Percentiles rank a stretch among this genome's conserved stretches.
Evolutionary conservation across 139 green algal genomes (phyloP).

Genomic region (Monoraphidium neglectum): DNA sequence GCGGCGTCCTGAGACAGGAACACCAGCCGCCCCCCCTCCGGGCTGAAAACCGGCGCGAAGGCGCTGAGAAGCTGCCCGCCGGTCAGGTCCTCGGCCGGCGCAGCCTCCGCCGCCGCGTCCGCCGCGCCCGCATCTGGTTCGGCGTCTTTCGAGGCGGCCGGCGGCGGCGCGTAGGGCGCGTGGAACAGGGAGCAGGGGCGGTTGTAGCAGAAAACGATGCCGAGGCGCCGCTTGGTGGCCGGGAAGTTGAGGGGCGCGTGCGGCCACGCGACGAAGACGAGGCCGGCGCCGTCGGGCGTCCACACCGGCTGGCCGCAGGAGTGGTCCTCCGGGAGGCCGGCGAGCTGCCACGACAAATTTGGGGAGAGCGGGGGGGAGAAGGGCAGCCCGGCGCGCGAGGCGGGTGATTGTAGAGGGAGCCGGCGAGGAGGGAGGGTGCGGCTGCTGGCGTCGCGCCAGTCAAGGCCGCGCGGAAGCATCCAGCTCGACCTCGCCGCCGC

Average conservation of each 20-base stretch:
- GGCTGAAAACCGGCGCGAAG: constrained; percentile 66
- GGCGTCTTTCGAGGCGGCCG: neutral
- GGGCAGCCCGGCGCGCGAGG: too few species aligned
- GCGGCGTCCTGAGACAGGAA: constrained; percentile 77
- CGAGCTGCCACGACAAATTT: constrained; percentile 51
- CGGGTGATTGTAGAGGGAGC: too few species aligned
- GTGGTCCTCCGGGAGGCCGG: constrained; percentile 19
- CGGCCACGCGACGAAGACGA: constrained; percentile 82
- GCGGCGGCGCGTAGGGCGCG: constrained; percentile 22
- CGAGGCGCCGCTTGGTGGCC: constrained; percentile 53
- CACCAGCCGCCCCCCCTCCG: constrained; percentile 65
- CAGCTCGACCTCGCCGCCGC: too few species aligned
- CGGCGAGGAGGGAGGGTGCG: too few species aligned
- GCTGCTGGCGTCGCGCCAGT: too few species aligned
- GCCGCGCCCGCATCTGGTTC: neutral
- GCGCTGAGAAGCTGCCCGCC: constrained; percentile 36
- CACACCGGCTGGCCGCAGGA: constrained; percentile 75
- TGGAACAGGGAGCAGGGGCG: constrained; percentile 67
- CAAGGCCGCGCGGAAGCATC: too few species aligned
- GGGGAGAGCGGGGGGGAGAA: constrained; percentile 47
- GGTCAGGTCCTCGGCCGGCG: constrained; percentile 1
- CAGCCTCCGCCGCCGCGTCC: constrained; percentile 2
- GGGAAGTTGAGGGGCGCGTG: constrained; percentile 68
- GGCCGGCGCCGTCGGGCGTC: constrained; percentile 52
- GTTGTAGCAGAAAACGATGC: constrained; percentile 93